A percentile compares a stretch with the other conserved stretches of the same genome.
These are phyloP conservation scores for Colletotrichum sp. DNA, from an alignment of 2,329 filamentous ascomycete genomes.

Conservation along the genomic window DNA sequence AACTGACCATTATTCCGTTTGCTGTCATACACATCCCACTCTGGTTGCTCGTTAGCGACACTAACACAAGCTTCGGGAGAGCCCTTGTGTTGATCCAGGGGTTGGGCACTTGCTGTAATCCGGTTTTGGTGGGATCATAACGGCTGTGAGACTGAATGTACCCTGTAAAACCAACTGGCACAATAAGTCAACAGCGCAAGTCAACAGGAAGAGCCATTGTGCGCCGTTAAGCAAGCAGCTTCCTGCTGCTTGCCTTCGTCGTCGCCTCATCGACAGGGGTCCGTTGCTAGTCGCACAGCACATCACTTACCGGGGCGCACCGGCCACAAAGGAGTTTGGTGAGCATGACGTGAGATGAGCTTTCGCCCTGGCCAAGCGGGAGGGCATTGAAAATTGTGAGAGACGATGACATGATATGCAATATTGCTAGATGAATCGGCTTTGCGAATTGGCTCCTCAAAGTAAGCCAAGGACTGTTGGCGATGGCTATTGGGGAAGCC, in stretches of 20 bases:
- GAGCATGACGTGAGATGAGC: neutral
- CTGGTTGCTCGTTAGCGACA: neutral
- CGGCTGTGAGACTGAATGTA: neutral
- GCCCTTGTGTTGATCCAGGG: neutral
- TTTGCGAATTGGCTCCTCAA: neutral
- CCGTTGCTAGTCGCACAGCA: neutral
- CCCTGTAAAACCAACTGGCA: neutral
- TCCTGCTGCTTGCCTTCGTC: neutral
- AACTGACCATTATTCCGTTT: neutral
- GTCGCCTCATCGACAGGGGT: neutral
- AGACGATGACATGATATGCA: neutral
- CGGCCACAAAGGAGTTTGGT: neutral
- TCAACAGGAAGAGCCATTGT: neutral
- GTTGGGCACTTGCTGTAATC: neutral
- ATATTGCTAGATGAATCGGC: neutral
- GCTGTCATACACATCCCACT: slow-evolving; percentile 2
- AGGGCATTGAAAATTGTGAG: neutral
- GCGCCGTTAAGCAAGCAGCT: neutral
- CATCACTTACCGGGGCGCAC: neutral
- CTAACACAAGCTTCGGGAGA: neutral
- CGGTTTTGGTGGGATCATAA: neutral
- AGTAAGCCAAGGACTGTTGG: neutral
- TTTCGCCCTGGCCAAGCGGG: neutral
- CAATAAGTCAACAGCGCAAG: neutral
- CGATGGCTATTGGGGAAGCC: neutral